phyloP scores from a whole-genome alignment of 495 filamentous ascomycete species.

The Neohortaea acidophila region DNA sequence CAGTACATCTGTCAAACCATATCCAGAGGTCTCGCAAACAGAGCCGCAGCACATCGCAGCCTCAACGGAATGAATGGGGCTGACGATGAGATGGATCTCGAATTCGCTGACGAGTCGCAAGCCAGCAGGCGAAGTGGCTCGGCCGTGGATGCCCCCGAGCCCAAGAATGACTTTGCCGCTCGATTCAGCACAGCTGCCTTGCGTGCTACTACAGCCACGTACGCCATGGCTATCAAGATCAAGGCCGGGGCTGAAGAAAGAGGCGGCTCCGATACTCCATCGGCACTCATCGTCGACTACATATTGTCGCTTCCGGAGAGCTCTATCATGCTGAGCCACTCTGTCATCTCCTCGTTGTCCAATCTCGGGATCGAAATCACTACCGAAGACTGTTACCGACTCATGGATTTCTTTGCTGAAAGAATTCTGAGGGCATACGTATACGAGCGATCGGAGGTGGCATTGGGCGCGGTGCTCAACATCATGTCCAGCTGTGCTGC shows the following conservation, averaged over 20 bases:
- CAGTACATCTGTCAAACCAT: not conserved
- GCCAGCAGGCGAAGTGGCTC: slow-evolving; percentile 30
- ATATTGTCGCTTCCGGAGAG: slow-evolving; percentile 41
- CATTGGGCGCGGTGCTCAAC: slow-evolving; percentile 52
- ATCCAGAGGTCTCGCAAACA: not conserved
- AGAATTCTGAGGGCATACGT: slow-evolving; percentile 47
- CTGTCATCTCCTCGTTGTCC: slow-evolving; percentile 40
- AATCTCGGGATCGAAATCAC: slow-evolving; percentile 6
- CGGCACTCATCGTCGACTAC: slow-evolving; percentile 36
- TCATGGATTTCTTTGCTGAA: slow-evolving; percentile 40
- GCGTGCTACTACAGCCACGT: slow-evolving; percentile 5
- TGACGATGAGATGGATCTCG: slow-evolving; percentile 56
- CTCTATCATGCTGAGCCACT: slow-evolving; percentile 17
- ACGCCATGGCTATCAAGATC: slow-evolving; percentile 3
- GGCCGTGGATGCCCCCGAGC: not conserved
- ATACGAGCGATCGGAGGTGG: slow-evolving; percentile 62
- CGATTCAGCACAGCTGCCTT: slow-evolving; percentile 3
- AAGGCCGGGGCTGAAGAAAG: not conserved
- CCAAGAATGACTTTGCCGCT: not conserved
- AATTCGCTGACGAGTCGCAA: slow-evolving; percentile 50
- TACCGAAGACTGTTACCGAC: slow-evolving; percentile 26
- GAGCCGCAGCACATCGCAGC: no score
- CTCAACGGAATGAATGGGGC: slow-evolving; percentile 3
- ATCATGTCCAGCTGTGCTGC: slow-evolving; percentile 48
- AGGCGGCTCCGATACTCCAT: not conserved